Conservation (phyloP, 306 rosid species). For the Medicago truncatula region MtrunA17r5.0-ANR NC_053046.1:32294501-32295000, state of each 20-base stretch:
- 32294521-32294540: too few relatives aligned
- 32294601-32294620: too few relatives aligned
- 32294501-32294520: constrained; percentile 22
- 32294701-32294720: too few relatives aligned
- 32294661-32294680: too few relatives aligned
- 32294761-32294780: constrained; percentile 23
- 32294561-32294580: too few relatives aligned
- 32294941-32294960: constrained; percentile 46
- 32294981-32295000: constrained; percentile 61
- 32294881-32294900: constrained; percentile 48
- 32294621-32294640: not conserved
- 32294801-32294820: constrained; percentile 44
- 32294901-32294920: constrained; percentile 52
- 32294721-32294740: not conserved
- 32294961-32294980: constrained; percentile 49
- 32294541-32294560: too few relatives aligned
- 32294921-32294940: constrained; percentile 56
- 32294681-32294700: too few relatives aligned
- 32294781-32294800: constrained; percentile 47
- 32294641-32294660: too few relatives aligned
- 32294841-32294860: constrained; percentile 39
- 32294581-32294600: too few relatives aligned
- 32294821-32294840: constrained; percentile 41
- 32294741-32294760: not conserved
- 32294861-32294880: constrained; percentile 46